Base-by-base conservation (phyloP, 2,329 filamentous ascomycete species). In the Claviceps cyperi region DNA sequence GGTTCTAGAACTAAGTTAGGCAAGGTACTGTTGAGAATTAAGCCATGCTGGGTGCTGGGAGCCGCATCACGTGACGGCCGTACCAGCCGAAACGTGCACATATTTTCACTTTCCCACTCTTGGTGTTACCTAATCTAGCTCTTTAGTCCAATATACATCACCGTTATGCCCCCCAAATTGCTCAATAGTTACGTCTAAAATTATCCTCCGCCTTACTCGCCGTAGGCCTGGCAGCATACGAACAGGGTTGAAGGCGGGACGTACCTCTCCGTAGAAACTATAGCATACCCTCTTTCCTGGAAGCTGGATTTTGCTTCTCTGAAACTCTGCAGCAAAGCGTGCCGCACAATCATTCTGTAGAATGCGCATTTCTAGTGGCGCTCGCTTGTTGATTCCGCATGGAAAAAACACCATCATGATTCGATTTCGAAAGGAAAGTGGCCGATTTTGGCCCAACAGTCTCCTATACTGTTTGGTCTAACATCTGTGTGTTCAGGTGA, bases 221-320 rank as follows among this genome's bases (percentile, higher is more conserved):
- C 78, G 81, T 57, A 78, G 78, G 14, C 66, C 77, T 55, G 78
- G 77, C 22, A 65, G 59, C 48, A 28, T 32, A 32, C 11, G 9
- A 11, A 32, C 67, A 72, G 77, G 77, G 40, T 77, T 71, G 0
- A 67, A 69, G 3, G 73, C 68, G 78, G 77, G 74, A 81, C 59
- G 68, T n/a, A n/a, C n/a, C n/a, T n/a, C n/a, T n/a, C n/a, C n/a
- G n/a, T 69, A 54, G 52, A 64, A 58, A 5, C 28, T 32, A 32
- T 11, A 19, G 4, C 11, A 7, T 37, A 32, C 14, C 5, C 21
- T 36, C 43, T 9, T 5, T 47, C 22, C 32, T 17, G 14, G 24
- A 22, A 43, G 19, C 57, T 39, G 14, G 32, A 3, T 22, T 41
- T 41, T 22, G 19, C n/a, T 14, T 40, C 28, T 32, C 9, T 32